Evolutionary conservation across 176 grass and related monocot genomes (phyloP), one percentile per base, ranked within the genome.

Genomic region (Hsuehochloa calcarea): DNA sequence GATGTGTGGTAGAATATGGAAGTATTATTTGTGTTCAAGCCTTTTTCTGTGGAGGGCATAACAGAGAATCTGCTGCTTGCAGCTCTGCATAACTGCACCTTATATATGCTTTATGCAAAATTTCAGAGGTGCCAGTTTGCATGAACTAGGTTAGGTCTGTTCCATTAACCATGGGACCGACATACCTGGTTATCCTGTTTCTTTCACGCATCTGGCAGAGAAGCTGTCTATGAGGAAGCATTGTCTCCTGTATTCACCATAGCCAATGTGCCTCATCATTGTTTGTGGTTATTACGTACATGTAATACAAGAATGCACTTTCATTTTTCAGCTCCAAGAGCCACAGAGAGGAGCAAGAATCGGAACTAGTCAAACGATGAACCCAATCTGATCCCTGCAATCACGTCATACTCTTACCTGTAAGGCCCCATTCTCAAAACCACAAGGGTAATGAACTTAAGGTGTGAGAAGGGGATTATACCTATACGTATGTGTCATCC

Each of bases 251-350:
- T 52, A 50, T 65, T 64, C 62, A 73, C 22, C 31, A 3, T 46
- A 9, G 20, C 0, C 0, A 19, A 6, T 26, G 9, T 22, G 5
- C 38, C 26, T 56, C 26, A 54, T 49, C 5, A 2, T 35, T 84
- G 6, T 76, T 85, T 77, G 15, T 1, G 2, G 22, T 45, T 29
- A 55, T 47, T 77, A 78, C 11, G 38, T 39, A 40, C 45, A 16
- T 76, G 34, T 29, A 77, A 80, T 25, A 41, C 9, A 16, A 82
- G 3, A 54, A 78, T 38, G 10, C 76, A 23, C 6, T 70, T 44
- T 41, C 3, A 1, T 19, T 72, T 85, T 89, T 75, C 84, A 90
- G 88, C 72, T 82, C 88, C 88, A 26, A 86, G 88, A 54, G 38
- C 45, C 37, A 29, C 65, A 0, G 88, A 86, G 45, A 90, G 86